Evolutionary conservation across 139 green algal genomes (phyloP).

Genomic region (Gonium pectorale): DNA sequence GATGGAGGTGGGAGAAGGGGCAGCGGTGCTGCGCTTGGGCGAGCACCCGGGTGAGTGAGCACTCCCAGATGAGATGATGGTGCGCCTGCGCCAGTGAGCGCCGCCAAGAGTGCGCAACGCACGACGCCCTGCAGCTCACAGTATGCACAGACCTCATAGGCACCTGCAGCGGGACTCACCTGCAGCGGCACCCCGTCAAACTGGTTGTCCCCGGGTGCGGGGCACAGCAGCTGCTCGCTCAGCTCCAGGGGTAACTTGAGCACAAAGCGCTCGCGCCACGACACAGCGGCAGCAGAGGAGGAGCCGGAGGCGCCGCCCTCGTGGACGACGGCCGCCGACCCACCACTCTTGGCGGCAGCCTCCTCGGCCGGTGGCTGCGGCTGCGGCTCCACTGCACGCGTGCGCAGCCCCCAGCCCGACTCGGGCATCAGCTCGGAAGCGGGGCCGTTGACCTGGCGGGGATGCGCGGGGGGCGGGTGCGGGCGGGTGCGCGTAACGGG

Average conservation of each 20-base stretch:
- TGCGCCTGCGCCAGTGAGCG: too few relatives aligned
- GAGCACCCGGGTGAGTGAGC: too few relatives aligned
- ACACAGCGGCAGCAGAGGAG: too few relatives aligned
- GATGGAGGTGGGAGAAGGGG: too few relatives aligned
- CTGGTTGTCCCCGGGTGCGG: constrained; percentile 61
- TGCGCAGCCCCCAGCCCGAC: constrained; percentile 53
- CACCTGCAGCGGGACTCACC: constrained; percentile 29
- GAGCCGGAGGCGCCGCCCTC: neutral
- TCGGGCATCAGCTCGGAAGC: constrained; percentile 47
- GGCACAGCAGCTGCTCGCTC: constrained; percentile 60
- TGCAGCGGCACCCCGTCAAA: constrained; percentile 51
- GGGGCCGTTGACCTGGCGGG: constrained; percentile 41
- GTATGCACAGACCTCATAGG: neutral
- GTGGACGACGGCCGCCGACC: too few relatives aligned
- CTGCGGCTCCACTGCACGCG: constrained; percentile 43
- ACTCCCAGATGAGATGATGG: too few relatives aligned
- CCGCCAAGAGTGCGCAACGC: too few relatives aligned
- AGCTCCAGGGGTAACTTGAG: constrained; percentile 64
- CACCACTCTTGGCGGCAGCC: too few relatives aligned
- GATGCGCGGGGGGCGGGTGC: too few relatives aligned
- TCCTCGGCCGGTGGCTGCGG: neutral
- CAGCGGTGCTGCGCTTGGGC: too few relatives aligned
- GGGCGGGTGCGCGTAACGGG: too few relatives aligned
- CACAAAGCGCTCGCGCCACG: constrained; percentile 75
- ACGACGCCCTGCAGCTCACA: too few relatives aligned